Base-by-base conservation (phyloP, 805 yeast genomes). In the Metschnikowia lunata region DNA sequence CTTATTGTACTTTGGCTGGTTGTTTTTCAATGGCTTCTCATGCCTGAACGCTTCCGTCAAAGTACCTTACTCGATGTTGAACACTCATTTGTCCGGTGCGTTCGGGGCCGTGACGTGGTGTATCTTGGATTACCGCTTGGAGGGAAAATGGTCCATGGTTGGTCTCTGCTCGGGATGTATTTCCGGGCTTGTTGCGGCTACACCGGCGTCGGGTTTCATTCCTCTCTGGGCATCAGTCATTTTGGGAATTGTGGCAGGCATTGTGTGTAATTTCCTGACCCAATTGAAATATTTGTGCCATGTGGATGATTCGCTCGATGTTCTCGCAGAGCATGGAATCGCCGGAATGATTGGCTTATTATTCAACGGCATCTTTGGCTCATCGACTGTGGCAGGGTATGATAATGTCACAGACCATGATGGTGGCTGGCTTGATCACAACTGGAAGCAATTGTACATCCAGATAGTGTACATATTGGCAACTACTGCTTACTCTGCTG, bases 291-390 rank as follows among this genome's bases (percentile, higher is more conserved):
- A 85, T 61, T 67, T 87, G 50, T 69, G 85, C 37, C 76, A 77
- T 47, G 89, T 91, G 40, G 98, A 93, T 64, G 99, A 91, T 68
- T 83, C 97, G 1, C 71, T 93, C 56, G 98, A 93, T 83, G 82
- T 89, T 40, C 76, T 91, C 62, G 98, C 98, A n/a, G 98, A 91
- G 79, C 99, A 91, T 82, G 98, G 97, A 39, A 76, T 91, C 56
- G 98, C 97, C 0, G 99, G 99, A 29, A 76, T 90, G 37, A 75
- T 91, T 37, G 98, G 99, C 0, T 73, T 90, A 38, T 46, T 91
- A n/a, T 89, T 88, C 70, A 89, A 88, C 60, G 97, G 87, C 0
- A 60, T 91, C 1, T 90, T 93, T 60, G 97, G 87, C 12, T 87
- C 90, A 7, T 78, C 85, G 43, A 85, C 88, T 64, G 95, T 93